Percentiles rank a stretch among this genome's conserved stretches.
Evolutionary conservation across 139 green algal species (phyloP).

Genomic region (Micromonas commoda): DNA sequence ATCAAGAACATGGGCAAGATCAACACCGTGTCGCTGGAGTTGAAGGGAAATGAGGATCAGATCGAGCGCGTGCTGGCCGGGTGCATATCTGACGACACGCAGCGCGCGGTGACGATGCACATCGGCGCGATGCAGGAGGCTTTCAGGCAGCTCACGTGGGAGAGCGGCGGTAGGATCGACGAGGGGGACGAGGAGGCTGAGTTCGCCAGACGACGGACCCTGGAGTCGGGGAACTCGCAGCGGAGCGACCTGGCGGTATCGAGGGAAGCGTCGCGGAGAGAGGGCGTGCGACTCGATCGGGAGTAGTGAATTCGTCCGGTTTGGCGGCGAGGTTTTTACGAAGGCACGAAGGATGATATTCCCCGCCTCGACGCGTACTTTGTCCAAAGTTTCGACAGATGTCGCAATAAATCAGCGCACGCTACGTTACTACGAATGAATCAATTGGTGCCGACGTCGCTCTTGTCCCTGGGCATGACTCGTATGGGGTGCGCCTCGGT

Average conservation of each 20-base stretch:
- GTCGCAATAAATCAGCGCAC: no score
- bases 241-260: no score
- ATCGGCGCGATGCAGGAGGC: background rate
- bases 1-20: background rate
- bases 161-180: background rate
- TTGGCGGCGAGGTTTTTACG: no score
- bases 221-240: no score
- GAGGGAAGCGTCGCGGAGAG: no score
- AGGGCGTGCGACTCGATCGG: no score
- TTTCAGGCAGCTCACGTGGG: background rate
- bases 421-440: background rate
- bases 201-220: no score
- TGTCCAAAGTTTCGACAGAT: no score
- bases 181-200: background rate
- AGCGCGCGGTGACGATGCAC: background rate
- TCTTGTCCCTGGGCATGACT: background rate
- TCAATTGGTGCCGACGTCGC: background rate
- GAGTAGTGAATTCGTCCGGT: no score
- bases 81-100: background rate
- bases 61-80: background rate
- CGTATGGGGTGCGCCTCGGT: slow-evolving; percentile 71
- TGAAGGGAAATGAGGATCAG: background rate
- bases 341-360: no score
- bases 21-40: background rate
- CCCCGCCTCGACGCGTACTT: no score